Evolutionary conservation across 805 yeast genomes (phyloP).

Genomic region (Candida hispaniensis): DNA sequence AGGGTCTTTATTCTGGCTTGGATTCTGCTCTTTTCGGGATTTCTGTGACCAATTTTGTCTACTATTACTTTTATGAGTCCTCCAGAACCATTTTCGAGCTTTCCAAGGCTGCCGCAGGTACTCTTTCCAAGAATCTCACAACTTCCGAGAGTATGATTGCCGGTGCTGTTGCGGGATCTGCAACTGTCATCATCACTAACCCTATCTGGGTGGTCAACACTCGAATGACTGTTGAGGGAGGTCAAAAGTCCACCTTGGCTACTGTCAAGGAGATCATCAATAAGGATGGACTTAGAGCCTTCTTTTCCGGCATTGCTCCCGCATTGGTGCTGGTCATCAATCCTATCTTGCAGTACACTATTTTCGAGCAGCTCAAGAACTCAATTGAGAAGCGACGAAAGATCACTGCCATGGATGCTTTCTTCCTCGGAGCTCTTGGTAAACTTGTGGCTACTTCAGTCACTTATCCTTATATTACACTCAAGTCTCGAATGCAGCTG

Average conservation of each 20-base stretch:
- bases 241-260: constrained; percentile 40
- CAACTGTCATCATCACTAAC: constrained; percentile 71
- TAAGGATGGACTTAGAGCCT: constrained; percentile 58
- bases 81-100: constrained; percentile 31
- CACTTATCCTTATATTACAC: constrained; percentile 83
- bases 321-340: constrained; percentile 77
- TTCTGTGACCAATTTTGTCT: constrained; percentile 74
- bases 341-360: constrained; percentile 86
- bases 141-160: constrained; percentile 61
- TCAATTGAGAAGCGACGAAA: constrained; percentile 46
- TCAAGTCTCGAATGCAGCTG: constrained; percentile 81
- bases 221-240: constrained; percentile 55
- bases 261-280: constrained; percentile 53
- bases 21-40: constrained; percentile 83
- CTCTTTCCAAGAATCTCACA: constrained; percentile 34
- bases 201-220: constrained; percentile 96
- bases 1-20: constrained; percentile 72
- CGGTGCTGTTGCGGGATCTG: constrained; percentile 80
- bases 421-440: constrained; percentile 79
- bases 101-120: constrained; percentile 18
- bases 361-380: constrained; percentile 78
- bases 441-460: constrained; percentile 79
- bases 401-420: constrained; percentile 61
- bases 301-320: constrained; percentile 80
- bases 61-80: constrained; percentile 83